These are phyloP conservation scores for Trichoderma sp. DNA, from an alignment of 2,329 filamentous ascomycete genomes.

Conservation along the genomic window DNA sequence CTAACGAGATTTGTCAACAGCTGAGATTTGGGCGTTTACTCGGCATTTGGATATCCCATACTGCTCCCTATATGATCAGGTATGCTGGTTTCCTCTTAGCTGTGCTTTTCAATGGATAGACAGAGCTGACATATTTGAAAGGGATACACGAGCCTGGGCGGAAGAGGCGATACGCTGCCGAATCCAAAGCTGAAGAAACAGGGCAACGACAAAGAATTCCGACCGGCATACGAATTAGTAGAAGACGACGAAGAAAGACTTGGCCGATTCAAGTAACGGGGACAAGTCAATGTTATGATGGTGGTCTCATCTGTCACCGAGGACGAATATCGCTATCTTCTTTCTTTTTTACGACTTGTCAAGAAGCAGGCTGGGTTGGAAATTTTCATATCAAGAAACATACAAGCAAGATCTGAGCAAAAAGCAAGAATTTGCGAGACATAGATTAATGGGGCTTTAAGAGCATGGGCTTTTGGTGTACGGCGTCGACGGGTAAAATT, in stretches of 20 bases:
- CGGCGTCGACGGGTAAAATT: neutral
- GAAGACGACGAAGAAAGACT: conserved; percentile 76
- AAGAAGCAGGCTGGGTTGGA: neutral
- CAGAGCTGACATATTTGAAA: conserved; percentile 10
- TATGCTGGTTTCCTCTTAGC: conserved; percentile 27
- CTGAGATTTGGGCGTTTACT: conserved; percentile 93
- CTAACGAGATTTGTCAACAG: neutral
- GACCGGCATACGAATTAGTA: conserved; percentile 72
- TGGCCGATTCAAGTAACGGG: conserved; percentile 55
- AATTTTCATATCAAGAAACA: neutral
- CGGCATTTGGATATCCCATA: conserved; percentile 77
- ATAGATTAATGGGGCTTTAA: neutral
- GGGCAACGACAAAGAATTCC: conserved; percentile 47
- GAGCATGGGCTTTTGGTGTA: conserved; percentile 1
- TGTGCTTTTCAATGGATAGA: neutral
- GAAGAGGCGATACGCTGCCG: conserved; percentile 81
- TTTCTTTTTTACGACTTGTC: neutral
- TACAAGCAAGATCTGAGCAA: neutral
- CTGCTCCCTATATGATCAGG: conserved; percentile 76
- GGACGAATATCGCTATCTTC: neutral
- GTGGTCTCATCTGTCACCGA: neutral
- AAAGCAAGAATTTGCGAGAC: neutral
- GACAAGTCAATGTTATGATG: neutral
- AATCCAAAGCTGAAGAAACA: conserved; percentile 68
- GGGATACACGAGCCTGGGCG: conserved; percentile 91